Percentiles rank a stretch among this genome's conserved stretches.
phyloP scores from a whole-genome alignment of 257 asterid genomes.

The Nicotiana benthamiana region DNA sequence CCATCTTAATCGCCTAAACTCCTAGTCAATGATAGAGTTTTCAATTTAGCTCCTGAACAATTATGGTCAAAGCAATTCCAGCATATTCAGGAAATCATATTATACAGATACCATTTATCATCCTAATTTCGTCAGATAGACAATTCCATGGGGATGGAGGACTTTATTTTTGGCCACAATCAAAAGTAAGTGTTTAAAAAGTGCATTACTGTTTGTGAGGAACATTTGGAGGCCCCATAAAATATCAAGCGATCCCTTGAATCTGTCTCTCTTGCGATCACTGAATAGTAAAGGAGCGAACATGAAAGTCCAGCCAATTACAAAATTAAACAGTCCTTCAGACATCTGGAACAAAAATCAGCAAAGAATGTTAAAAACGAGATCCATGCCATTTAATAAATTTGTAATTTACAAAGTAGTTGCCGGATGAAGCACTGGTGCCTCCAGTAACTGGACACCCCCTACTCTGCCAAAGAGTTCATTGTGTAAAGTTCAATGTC shows the following conservation, averaged over 20 bases:
- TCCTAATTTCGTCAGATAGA: background rate
- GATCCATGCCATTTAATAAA: background rate
- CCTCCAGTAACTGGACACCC: constrained; percentile 76
- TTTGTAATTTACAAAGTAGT: constrained; percentile 5
- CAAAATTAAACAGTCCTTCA: constrained; percentile 95
- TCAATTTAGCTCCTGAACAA: background rate
- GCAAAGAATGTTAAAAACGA: constrained; percentile 11
- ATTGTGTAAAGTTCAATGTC: background rate
- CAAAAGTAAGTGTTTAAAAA: constrained; percentile 7
- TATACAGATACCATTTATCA: background rate
- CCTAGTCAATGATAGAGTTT: background rate
- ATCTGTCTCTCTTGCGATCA: constrained; percentile 62
- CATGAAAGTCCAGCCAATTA: constrained; percentile 84
- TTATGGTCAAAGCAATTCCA: background rate
- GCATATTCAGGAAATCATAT: background rate
- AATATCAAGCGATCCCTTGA: constrained; percentile 65
- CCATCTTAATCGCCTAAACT: background rate
- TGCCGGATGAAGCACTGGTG: constrained; percentile 81
- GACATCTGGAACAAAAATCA: constrained; percentile 48
- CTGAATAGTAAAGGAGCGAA: constrained; percentile 89
- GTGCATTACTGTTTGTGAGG: constrained; percentile 83
- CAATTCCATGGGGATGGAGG: background rate
- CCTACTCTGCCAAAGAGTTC: constrained; percentile 72
- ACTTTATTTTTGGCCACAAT: background rate
- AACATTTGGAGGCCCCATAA: constrained; percentile 87